phyloP scores from a whole-genome alignment of 768 basidiomycete species.

The Chlorophyllum brunneum region DNA sequence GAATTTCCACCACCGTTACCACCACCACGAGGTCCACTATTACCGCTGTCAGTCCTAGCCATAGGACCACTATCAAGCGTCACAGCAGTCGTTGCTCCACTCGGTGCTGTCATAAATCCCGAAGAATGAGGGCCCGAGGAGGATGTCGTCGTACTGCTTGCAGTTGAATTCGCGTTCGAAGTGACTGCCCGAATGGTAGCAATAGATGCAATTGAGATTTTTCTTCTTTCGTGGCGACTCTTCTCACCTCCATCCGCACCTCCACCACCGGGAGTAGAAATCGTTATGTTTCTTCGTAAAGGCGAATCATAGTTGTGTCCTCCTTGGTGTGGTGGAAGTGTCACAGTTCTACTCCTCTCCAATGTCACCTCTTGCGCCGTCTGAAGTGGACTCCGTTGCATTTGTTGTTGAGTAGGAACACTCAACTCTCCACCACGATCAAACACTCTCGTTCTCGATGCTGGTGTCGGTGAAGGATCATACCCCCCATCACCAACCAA shows the following conservation, averaged over 20 bases:
- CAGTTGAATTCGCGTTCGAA: background rate
- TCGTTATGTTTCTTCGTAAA: slow-evolving; percentile 19
- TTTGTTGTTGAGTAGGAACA: slow-evolving; percentile 17
- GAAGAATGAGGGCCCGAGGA: slow-evolving; percentile 44
- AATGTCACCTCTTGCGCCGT: slow-evolving; percentile 17
- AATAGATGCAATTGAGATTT: slow-evolving; percentile 32
- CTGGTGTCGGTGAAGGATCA: slow-evolving; percentile 15
- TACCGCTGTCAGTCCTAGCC: slow-evolving; percentile 42
- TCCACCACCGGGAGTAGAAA: background rate
- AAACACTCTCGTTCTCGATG: slow-evolving; percentile 11
- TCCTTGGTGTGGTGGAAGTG: slow-evolving; percentile 54
- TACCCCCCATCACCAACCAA: slow-evolving; percentile 13
- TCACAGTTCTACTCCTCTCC: slow-evolving; percentile 44
- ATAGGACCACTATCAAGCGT: slow-evolving; percentile 36
- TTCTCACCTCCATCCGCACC: background rate
- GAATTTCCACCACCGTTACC: slow-evolving; percentile 34
- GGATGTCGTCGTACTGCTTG: slow-evolving; percentile 23
- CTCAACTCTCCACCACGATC: slow-evolving; percentile 16
- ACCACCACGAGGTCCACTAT: background rate
- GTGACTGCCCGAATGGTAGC: slow-evolving; percentile 24
- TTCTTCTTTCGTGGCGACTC: slow-evolving; percentile 24
- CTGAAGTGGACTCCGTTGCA: slow-evolving; percentile 4
- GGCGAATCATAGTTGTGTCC: slow-evolving; percentile 56
- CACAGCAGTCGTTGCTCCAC: slow-evolving; percentile 61
- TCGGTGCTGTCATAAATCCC: slow-evolving; percentile 42